Evolutionary conservation across 129 eudicot genomes (phyloP).

Genomic region (Smallanthus sonchifolius): DNA sequence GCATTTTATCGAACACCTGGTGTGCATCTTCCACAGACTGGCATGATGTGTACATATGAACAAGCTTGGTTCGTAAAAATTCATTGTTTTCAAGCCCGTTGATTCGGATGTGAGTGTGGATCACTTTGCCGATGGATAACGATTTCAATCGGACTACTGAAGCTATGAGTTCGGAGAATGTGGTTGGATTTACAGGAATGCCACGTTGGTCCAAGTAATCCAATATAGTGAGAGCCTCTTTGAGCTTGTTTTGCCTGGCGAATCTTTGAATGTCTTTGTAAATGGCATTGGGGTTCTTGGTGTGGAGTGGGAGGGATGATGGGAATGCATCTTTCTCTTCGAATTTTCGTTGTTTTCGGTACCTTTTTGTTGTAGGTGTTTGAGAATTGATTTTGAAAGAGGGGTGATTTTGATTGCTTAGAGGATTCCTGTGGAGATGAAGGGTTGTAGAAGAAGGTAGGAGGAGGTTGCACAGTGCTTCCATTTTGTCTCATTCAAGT

Average conservation of each 20-base stretch:
- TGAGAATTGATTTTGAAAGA: conserved; percentile 21
- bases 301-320: conserved; percentile 50
- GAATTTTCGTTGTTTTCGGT: conserved; percentile 21
- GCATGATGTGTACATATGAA: conserved; percentile 62
- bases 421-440: conserved; percentile 24
- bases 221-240: conserved; percentile 61
- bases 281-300: conserved; percentile 64
- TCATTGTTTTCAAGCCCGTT: conserved; percentile 70
- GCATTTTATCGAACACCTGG: conserved; percentile 57
- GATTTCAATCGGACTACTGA: conserved; percentile 58
- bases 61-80: conserved; percentile 61
- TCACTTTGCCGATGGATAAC: conserved; percentile 33
- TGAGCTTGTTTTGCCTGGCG: conserved; percentile 61
- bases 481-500: conserved; percentile 18
- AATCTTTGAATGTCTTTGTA: conserved; percentile 58
- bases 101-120: conserved; percentile 56
- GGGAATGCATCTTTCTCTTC: conserved; percentile 44
- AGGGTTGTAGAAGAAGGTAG: conserved; percentile 21
- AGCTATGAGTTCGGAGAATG: conserved; percentile 56
- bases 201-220: conserved; percentile 70
- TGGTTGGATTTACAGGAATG: conserved; percentile 69
- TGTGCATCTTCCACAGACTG: conserved; percentile 62
- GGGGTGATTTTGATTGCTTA: conserved; percentile 24
- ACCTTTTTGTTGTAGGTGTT: conserved; percentile 9
- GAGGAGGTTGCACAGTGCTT: conserved; percentile 17